Conservation (phyloP, 805 yeast species). For the Candida tallmaniae region DNA sequence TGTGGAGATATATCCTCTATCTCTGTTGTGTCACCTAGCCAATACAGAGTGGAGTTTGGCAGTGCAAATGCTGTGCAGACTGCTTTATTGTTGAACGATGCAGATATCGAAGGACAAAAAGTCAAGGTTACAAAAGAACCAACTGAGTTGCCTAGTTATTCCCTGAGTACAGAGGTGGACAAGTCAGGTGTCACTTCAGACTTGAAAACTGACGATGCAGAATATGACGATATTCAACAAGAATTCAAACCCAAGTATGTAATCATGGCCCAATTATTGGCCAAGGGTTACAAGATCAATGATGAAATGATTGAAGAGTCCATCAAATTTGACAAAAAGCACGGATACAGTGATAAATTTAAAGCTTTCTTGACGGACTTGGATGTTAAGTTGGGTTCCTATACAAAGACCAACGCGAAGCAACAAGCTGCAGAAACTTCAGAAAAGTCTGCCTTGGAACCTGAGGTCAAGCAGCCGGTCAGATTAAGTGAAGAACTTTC, state of each 20-base stretch:
- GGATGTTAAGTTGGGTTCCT: slow-evolving; percentile 46
- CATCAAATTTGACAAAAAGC: slow-evolving; percentile 57
- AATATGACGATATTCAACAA: slow-evolving; percentile 54
- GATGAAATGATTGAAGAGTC: slow-evolving; percentile 61
- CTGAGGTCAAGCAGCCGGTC: no score
- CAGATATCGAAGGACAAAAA: slow-evolving; percentile 59
- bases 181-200: slow-evolving; percentile 4
- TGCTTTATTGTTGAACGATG: slow-evolving; percentile 67
- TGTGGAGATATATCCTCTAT: slow-evolving; percentile 53
- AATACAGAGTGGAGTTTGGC: slow-evolving; percentile 51
- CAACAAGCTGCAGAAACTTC: neutral
- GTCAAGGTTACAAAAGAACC: slow-evolving; percentile 43
- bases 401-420: slow-evolving; percentile 11
- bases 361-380: slow-evolving; percentile 48
- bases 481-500: slow-evolving; percentile 4
- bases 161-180: slow-evolving; percentile 17
- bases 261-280: slow-evolving; percentile 68
- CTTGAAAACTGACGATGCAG: slow-evolving; percentile 25
- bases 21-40: slow-evolving; percentile 25
- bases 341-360: slow-evolving; percentile 58
- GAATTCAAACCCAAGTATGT: slow-evolving; percentile 76
- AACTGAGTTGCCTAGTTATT: slow-evolving; percentile 12
- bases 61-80: slow-evolving; percentile 61
- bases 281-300: slow-evolving; percentile 66
- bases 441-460: slow-evolving; percentile 13